phyloP scores from a whole-genome alignment of 257 asterid genomes.

The Gentiana dahurica region DNA sequence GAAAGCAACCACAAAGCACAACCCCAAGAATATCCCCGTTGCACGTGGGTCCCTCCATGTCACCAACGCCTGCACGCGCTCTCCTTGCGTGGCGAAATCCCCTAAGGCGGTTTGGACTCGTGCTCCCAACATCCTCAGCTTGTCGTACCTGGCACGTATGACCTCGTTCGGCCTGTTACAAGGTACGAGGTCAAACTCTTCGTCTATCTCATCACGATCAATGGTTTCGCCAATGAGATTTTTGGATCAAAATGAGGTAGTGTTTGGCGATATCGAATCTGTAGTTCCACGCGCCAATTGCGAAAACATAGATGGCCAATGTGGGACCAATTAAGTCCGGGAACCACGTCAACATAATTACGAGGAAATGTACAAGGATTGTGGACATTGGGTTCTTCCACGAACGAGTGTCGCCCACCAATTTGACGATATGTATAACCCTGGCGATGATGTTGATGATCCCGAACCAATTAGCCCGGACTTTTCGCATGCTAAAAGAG shows the following conservation, averaged over 20 bases:
- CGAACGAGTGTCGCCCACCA: conserved; percentile 79
- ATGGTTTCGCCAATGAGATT: conserved; percentile 48
- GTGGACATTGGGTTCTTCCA: conserved; percentile 83
- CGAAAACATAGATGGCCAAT: conserved; percentile 58
- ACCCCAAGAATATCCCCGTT: conserved; percentile 70
- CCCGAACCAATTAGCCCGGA: conserved; percentile 71
- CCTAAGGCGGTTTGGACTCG: conserved; percentile 74
- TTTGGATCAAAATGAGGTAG: conserved; percentile 64
- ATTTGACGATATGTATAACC: conserved; percentile 47
- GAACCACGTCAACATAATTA: conserved; percentile 73
- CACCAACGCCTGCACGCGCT: conserved; percentile 71
- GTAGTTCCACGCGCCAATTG: conserved; percentile 76
- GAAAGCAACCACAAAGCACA: conserved; percentile 53
- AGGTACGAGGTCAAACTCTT: conserved; percentile 70
- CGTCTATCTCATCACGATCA: conserved; percentile 70
- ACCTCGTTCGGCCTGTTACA: conserved; percentile 42
- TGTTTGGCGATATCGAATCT: conserved; percentile 39
- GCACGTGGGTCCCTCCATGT: conserved; percentile 93
- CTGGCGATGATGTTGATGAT: conserved; percentile 65
- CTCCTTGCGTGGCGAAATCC: conserved; percentile 78
- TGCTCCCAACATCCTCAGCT: conserved; percentile 57
- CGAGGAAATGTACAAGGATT: conserved; percentile 52
- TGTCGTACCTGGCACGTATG: conserved; percentile 65
- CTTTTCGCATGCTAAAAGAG: conserved; percentile 69
- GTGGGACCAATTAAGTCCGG: conserved; percentile 73